These are phyloP conservation scores for Marasmius fiardii DNA, from an alignment of 1,284 basidiomycete species.

Conservation along the genomic window DNA sequence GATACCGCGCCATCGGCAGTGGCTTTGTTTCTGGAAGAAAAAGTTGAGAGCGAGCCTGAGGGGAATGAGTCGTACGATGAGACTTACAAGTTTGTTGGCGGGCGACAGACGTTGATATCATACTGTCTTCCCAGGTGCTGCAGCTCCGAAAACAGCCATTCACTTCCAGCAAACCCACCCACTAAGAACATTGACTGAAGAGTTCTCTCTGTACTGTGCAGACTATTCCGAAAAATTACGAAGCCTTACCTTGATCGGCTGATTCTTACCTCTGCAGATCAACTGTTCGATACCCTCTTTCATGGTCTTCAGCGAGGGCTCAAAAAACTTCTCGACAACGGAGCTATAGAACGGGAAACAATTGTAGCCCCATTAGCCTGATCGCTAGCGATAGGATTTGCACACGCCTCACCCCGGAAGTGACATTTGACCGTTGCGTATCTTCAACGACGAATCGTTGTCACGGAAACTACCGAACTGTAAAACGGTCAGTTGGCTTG, in stretches of 20 bases:
- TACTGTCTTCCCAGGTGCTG: slow-evolving; percentile 25
- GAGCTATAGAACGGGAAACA: too few relatives aligned
- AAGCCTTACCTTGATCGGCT: background rate
- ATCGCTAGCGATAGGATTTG: too few relatives aligned
- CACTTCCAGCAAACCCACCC: slow-evolving; percentile 50
- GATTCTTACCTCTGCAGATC: background rate
- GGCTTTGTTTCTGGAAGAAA: slow-evolving; percentile 47
- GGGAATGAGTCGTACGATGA: too few relatives aligned
- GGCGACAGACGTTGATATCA: slow-evolving; percentile 30
- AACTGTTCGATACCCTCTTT: slow-evolving; percentile 12
- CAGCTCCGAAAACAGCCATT: slow-evolving; percentile 41
- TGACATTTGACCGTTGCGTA: slow-evolving; percentile 35
- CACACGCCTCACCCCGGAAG: slow-evolving; percentile 37
- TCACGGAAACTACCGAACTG: slow-evolving; percentile 47
- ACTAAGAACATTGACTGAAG: slow-evolving; percentile 32
- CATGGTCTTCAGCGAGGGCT: slow-evolving; percentile 31
- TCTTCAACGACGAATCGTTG: slow-evolving; percentile 39
- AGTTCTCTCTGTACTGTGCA: background rate
- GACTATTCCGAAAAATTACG: background rate
- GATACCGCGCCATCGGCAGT: slow-evolving; percentile 55
- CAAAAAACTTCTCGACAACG: slow-evolving; percentile 32
- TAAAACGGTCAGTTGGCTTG: slow-evolving; percentile 40
- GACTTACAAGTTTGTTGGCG: slow-evolving; percentile 37
- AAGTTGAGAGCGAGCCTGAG: background rate
- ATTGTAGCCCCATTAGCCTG: background rate